Conservation (phyloP, 73 alveolate genomes). For the Tetrahymena borealis region DNA sequence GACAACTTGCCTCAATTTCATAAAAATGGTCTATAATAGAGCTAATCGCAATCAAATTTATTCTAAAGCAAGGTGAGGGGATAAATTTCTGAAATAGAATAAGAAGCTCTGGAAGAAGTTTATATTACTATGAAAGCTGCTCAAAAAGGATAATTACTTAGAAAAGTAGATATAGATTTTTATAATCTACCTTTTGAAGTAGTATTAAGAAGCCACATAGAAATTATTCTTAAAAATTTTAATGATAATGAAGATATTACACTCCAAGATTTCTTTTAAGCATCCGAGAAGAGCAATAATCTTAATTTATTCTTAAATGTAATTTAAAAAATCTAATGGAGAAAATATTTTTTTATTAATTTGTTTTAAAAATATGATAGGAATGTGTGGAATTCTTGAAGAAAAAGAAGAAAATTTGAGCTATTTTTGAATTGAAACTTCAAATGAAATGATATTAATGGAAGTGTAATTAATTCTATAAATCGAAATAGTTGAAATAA, state of each 20-base stretch:
- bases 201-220: background rate
- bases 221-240: background rate
- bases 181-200: background rate
- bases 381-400: background rate
- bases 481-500: too few species aligned
- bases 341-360: background rate
- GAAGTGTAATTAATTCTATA: too few species aligned
- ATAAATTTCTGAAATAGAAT: background rate
- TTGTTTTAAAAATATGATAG: background rate
- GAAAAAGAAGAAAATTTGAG: background rate
- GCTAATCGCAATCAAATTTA: background rate
- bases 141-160: background rate
- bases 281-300: background rate
- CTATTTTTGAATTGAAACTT: too few species aligned
- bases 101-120: background rate
- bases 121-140: background rate
- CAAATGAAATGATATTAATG: too few species aligned
- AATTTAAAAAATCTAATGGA: background rate
- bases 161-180: background rate
- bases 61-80: background rate
- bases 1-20: background rate
- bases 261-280: background rate
- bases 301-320: background rate
- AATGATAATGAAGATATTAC: background rate
- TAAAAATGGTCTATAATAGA: background rate